Base-by-base conservation (phyloP, 768 basidiomycete genomes). In the Tricholoma furcatifolium region DNA sequence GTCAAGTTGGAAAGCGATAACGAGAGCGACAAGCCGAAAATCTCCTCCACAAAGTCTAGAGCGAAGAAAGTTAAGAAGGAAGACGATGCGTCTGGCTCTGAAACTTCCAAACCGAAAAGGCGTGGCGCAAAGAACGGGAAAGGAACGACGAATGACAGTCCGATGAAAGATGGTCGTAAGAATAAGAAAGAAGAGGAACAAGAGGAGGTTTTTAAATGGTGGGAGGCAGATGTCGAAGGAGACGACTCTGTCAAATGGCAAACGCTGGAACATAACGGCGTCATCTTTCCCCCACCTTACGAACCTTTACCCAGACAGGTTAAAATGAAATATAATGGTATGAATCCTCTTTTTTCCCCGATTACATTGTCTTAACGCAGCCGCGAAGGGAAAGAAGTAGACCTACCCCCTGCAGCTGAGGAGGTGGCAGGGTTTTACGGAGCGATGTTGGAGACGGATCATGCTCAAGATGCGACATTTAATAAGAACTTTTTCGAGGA, bases 371-470 rank as follows among this genome's bases (percentile, higher is more conserved):
- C 42, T 38, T 61, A 47, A 54, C 51, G 43, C 43, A 27, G 41
- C 31, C 40, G 8, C 35, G 8, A 30, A 97, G 96, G 93, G 58
- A 83, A 87, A 69, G 67, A 76, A 10, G 79, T 98, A 24, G 77
- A 86, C 61, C 83, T 99, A 31, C 84, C 93, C 18, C 83, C 80
- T 11, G 92, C 87, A 55, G 78, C 95, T 6, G 97, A 99, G 71
- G 97, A 99, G 69, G 96, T 98, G 42, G 96, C 97, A 24, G 88
- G 90, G 7, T 99, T 99, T 71, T 99, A 95, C 62, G 97, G 76
- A 32, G 91, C 93, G 17, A 82, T 98, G 77, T 65, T 98, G 34
- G 93, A 94, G 68, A 91, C 91, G 6, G 91, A 94, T 55, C 95
- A 99, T 63, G 91, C 91, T 6, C 78, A 88, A 70, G 94, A 98